A percentile compares a stretch with the other conserved stretches of the same genome.
Evolutionary conservation across 148 eudicot genomes (phyloP).

Genomic region (Chenopodium quinoa): DNA sequence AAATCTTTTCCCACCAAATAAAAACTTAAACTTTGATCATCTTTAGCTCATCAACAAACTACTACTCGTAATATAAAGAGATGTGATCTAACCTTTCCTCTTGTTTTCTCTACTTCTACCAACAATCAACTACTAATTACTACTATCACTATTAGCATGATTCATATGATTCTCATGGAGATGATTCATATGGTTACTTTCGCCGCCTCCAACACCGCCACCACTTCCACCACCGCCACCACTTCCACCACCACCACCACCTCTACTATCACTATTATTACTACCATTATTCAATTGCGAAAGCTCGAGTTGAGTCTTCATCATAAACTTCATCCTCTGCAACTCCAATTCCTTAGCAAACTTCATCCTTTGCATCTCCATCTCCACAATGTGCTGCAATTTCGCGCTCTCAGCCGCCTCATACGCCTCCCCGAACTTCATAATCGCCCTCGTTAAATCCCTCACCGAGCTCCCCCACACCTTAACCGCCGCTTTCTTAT

Average conservation of each 20-base stretch:
- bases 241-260: constrained; percentile 14
- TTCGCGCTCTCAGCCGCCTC: constrained; percentile 74
- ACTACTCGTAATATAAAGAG: not conserved
- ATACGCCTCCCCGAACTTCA: constrained; percentile 80
- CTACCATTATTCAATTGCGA: constrained; percentile 46
- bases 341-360: constrained; percentile 81
- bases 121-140: constrained; percentile 10
- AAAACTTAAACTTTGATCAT: constrained; percentile 18
- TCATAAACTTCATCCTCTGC: constrained; percentile 84
- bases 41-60: constrained; percentile 8
- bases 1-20: constrained; percentile 1
- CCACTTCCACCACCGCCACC: constrained; percentile 16
- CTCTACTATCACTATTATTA: constrained; percentile 19
- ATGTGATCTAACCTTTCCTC: not conserved
- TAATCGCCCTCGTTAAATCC: constrained; percentile 67
- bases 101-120: too few relatives aligned
- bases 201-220: constrained; percentile 26
- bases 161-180: constrained; percentile 16
- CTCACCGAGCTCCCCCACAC: constrained; percentile 70
- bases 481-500: constrained; percentile 15
- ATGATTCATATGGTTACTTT: constrained; percentile 15
- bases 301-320: constrained; percentile 75
- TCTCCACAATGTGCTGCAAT: constrained; percentile 78
- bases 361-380: constrained; percentile 94
- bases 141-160: constrained; percentile 27